phyloP scores from a whole-genome alignment of 306 rosid genomes.

The Arachis stenosperma region DNA sequence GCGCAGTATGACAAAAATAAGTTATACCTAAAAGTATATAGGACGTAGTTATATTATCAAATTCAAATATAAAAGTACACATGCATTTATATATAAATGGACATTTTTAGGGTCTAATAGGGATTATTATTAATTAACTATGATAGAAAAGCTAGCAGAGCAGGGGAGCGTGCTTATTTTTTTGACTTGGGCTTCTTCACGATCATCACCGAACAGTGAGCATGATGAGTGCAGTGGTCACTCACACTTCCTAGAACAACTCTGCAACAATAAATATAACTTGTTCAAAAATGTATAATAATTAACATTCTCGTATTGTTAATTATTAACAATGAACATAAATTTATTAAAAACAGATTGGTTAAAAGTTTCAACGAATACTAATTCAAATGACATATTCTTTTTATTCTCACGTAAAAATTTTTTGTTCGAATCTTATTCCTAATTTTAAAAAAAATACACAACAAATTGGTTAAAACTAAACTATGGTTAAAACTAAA shows the following conservation, averaged over 20 bases:
- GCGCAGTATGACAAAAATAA: neutral
- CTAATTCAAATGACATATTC: too few species aligned
- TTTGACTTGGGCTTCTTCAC: constrained; percentile 61
- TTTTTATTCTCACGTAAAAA: too few species aligned
- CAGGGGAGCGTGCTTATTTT: neutral
- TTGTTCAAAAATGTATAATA: neutral
- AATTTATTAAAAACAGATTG: neutral
- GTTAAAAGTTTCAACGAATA: too few species aligned
- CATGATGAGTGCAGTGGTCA: constrained; percentile 68
- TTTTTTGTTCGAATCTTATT: too few species aligned
- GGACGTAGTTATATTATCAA: neutral
- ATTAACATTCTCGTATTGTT: too few species aligned
- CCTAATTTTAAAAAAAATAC: too few species aligned
- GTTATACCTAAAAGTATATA: neutral
- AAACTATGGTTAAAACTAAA: neutral
- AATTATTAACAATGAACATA: neutral
- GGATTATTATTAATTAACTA: neutral
- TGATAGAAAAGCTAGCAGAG: neutral
- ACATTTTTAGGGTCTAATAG: too few species aligned
- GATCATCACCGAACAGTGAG: constrained; percentile 58
- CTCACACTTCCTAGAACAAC: constrained; percentile 65
- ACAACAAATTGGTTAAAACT: neutral
- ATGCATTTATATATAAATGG: too few species aligned
- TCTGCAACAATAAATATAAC: constrained; percentile 41
- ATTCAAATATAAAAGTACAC: neutral